A percentile compares a stretch with the other conserved stretches of the same genome.
phyloP scores from a whole-genome alignment of 331 rosid species.

The Arachis monticola region DNA sequence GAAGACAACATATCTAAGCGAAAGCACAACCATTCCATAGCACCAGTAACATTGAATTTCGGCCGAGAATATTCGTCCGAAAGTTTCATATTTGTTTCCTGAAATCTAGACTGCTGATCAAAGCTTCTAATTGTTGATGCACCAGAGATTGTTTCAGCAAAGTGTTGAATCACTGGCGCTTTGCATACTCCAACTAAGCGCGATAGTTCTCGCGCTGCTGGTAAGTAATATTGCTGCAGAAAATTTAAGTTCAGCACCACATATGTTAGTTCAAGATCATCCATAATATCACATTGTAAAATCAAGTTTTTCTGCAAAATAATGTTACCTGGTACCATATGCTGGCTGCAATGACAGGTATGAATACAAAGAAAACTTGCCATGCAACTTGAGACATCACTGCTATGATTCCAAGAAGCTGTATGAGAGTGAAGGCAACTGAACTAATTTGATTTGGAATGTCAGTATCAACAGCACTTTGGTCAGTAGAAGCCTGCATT shows the following conservation, averaged over 20 bases:
- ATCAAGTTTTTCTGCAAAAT: conserved; percentile 12
- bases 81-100: conserved; percentile 63
- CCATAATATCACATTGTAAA: not conserved
- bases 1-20: conserved; percentile 69
- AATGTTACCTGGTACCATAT: conserved; percentile 76
- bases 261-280: conserved; percentile 12
- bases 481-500: conserved; percentile 86
- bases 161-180: conserved; percentile 86
- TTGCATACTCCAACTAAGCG: conserved; percentile 78
- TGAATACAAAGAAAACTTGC: conserved; percentile 72
- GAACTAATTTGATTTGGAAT: conserved; percentile 52
- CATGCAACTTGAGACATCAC: conserved; percentile 88
- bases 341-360: conserved; percentile 67
- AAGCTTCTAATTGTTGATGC: conserved; percentile 82
- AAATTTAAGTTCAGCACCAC: not conserved
- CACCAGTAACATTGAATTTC: conserved; percentile 57
- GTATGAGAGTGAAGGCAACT: conserved; percentile 60
- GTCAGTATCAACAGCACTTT: conserved; percentile 66
- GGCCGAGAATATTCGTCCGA: conserved; percentile 70
- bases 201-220: conserved; percentile 74
- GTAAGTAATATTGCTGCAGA: conserved; percentile 57
- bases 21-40: conserved; percentile 78
- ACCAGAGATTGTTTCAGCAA: conserved; percentile 76
- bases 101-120: conserved; percentile 68
- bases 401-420: conserved; percentile 71